These are phyloP conservation scores for Azolla pinnata DNA, from an alignment of 75 land plant species.

Conservation along the genomic window DNA sequence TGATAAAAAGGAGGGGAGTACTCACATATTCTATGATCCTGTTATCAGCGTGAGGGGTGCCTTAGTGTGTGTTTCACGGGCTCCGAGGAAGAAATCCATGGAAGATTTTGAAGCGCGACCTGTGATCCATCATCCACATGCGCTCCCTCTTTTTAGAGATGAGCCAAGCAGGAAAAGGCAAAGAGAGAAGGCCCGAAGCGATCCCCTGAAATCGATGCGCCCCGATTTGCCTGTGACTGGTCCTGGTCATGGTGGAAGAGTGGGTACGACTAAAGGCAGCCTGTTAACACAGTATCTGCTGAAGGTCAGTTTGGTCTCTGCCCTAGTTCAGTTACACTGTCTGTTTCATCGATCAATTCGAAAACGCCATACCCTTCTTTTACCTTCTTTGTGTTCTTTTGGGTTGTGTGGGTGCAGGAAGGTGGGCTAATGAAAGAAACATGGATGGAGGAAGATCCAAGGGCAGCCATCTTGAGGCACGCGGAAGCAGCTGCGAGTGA, in stretches of 20 bases:
- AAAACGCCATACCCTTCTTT: too few species aligned
- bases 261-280: slow-evolving; percentile 90
- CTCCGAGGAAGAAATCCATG: slow-evolving; percentile 84
- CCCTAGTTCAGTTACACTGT: too few species aligned
- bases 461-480: slow-evolving; percentile 93
- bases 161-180: slow-evolving; percentile 90
- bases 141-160: slow-evolving; percentile 88
- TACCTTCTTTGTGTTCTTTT: too few species aligned
- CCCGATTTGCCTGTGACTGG: slow-evolving; percentile 92
- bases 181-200: slow-evolving; percentile 77
- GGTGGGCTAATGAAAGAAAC: slow-evolving; percentile 94
- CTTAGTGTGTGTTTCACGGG: slow-evolving; percentile 92
- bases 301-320: slow-evolving; percentile 54
- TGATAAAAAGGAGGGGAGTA: slow-evolving; percentile 84
- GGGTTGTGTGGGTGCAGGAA: slow-evolving; percentile 73
- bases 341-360: too few species aligned
- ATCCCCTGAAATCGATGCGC: slow-evolving; percentile 80
- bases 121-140: slow-evolving; percentile 96
- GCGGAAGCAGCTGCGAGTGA: slow-evolving; percentile 91
- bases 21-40: slow-evolving; percentile 90
- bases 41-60: slow-evolving; percentile 89
- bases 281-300: slow-evolving; percentile 90
- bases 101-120: slow-evolving; percentile 86
- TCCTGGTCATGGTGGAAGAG: slow-evolving; percentile 93
- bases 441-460: slow-evolving; percentile 99